Base-by-base conservation (phyloP, 805 yeast species). In the Sporopachydermia lactativora region DNA sequence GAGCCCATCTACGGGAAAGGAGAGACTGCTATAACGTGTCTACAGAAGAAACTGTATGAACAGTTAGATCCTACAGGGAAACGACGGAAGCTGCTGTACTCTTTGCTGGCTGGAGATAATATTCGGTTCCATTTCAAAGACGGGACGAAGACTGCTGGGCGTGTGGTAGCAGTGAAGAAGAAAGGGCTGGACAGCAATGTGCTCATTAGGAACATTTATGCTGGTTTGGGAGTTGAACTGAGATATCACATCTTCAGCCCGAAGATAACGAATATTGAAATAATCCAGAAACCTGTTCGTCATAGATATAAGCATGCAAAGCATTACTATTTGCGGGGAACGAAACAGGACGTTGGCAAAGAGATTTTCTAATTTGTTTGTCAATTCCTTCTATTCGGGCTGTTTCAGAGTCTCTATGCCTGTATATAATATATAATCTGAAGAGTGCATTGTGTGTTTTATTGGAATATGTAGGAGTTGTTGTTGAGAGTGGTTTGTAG, bases 261-360 rank as follows among this genome's bases (percentile, higher is more conserved):
- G 4, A 66, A 75, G 41, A 69, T 92, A 42, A 72, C 76, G 46
- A 73, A 79, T 58, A 68, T 89, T 41, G 96, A 88, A 60, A 59
- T 86, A 34, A 59, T 89, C 46, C 71, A 81, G 59, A 78, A 78
- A 59, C 89, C 94, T 34, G 59, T 63, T 47, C 73, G 71, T 53
- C 77, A 17, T 8, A 36, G 84, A 60, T 75, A 81, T 66, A 67
- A 70, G 46, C 76, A 95, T 72, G 75, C 76, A 62, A 89, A 84
- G 68, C 89, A 85, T 52, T 88, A 80, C 69, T 92, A 84, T 62
- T 81, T 92, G 54, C 81, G 96, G 64, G 80, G 72, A 59, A 68
- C 79, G 40, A 77, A 74, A 54, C 62, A 77, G 58, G 94, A 83
- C 59, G 88, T 79, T n/a, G 13, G 13, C 8, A 24, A 24, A 24